Evolutionary conservation across 441 rosid species (phyloP), one percentile per base, ranked within the genome.

Genomic region (Viola pubescens): DNA sequence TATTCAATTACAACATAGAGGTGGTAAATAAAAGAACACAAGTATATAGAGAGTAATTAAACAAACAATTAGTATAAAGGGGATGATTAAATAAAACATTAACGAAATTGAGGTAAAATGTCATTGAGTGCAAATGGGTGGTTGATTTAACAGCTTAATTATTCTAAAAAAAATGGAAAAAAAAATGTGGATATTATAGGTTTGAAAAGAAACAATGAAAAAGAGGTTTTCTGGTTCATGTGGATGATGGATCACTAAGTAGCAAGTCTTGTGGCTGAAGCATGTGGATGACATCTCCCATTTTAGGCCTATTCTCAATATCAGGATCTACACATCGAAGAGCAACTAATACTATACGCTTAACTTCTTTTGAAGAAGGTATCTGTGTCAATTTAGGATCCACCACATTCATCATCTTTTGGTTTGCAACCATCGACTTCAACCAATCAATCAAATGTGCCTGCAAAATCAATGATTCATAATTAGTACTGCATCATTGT

Each of bases 241-340:
- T 16, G 19, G 19, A 16, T 16, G 19, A 16, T 81, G 79, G 86
- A 67, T 79, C 82, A 58, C 34, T 60, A 4, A 83, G 79, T 11
- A 81, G 73, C 65, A 86, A 73, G 77, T 84, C 88, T 26, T 75
- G 76, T 0, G 82, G 88, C 70, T 86, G 84, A 1, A 86, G 84
- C 96, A 88, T 91, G 80, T 73, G 82, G 66, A 84, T 70, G 42
- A 86, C 81, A 48, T 82, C 81, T 61, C 82, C 86, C 85, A 90
- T 91, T 54, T 58, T 78, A 10, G 92, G 92, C 77, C 92, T 83
- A 3, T 78, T 76, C 5, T 73, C 62, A 40, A 64, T 45, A 38
- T 84, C 90, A 0, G 75, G 81, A 74, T 88, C 92, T 0, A 76
- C 85, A 26, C 98, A 91, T 12, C 82, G 77, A 54, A 86, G 81